These are phyloP conservation scores for Xerocomellus amylosporus DNA, from an alignment of 768 basidiomycete genomes.

Conservation along the genomic window DNA sequence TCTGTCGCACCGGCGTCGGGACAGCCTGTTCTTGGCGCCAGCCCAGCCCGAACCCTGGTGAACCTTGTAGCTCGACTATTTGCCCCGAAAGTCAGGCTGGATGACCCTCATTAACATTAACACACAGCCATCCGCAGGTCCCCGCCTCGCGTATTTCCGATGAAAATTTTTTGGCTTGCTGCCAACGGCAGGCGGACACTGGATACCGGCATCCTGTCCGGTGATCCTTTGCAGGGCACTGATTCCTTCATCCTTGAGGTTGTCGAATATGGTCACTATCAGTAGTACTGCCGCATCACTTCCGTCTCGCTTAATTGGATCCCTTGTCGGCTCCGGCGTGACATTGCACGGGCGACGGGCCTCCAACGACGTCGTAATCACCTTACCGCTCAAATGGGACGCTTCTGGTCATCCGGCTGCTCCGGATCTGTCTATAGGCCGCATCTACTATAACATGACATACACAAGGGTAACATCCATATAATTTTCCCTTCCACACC, in stretches of 20 bases:
- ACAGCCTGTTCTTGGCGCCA: slow-evolving; percentile 27
- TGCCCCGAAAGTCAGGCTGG: slow-evolving; percentile 32
- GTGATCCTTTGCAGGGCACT: neutral
- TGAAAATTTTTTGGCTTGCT: slow-evolving; percentile 31
- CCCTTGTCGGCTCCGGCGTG: slow-evolving; percentile 23
- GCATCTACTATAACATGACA: slow-evolving; percentile 24
- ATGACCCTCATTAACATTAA: slow-evolving; percentile 35
- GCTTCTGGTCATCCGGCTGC: slow-evolving; percentile 11
- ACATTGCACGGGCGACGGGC: neutral
- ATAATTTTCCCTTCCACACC: slow-evolving; percentile 22
- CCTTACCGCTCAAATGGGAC: slow-evolving; percentile 1
- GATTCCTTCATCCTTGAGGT: slow-evolving; percentile 3
- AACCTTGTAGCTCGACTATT: slow-evolving; percentile 30
- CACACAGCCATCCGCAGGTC: slow-evolving; percentile 39
- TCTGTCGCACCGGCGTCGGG: slow-evolving; percentile 21
- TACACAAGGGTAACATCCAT: slow-evolving; percentile 21
- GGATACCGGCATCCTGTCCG: slow-evolving; percentile 13
- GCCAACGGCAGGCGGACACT: slow-evolving; percentile 18
- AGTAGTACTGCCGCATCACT: slow-evolving; percentile 7
- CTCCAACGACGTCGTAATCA: slow-evolving; percentile 17
- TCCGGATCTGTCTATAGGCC: slow-evolving; percentile 13
- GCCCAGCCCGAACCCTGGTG: slow-evolving; percentile 28
- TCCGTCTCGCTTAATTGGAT: slow-evolving; percentile 14
- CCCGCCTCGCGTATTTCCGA: slow-evolving; percentile 39
- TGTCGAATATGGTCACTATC: neutral